Evolutionary conservation across 2,329 filamentous ascomycete genomes (phyloP).

Genomic region (Epichloe brachyelytri): DNA sequence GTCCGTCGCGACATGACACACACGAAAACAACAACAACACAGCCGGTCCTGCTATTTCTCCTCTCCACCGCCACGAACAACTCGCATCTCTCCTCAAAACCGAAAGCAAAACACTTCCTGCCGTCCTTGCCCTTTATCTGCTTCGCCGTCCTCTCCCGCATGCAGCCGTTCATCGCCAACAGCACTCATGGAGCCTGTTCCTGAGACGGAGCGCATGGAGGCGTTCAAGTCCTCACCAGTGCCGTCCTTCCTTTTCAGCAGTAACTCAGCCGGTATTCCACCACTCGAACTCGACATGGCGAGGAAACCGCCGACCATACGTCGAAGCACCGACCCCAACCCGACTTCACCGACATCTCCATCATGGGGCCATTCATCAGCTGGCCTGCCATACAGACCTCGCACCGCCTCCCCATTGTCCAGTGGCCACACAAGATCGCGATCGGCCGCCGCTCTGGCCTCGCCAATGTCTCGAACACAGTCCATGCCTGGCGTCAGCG

Average conservation of each 20-base stretch:
- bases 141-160: not conserved
- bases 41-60: not conserved
- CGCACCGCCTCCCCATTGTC: slow-evolving; percentile 50
- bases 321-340: slow-evolving; percentile 46
- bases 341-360: slow-evolving; percentile 39
- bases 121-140: not conserved
- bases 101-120: not conserved
- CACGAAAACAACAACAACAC: not conserved
- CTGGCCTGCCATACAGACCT: slow-evolving; percentile 42
- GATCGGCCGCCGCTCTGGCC: slow-evolving; percentile 41
- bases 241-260: slow-evolving; percentile 35
- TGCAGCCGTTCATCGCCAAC: not conserved
- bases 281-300: slow-evolving; percentile 29
- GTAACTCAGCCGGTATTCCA: slow-evolving; percentile 17
- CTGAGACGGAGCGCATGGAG: slow-evolving; percentile 56
- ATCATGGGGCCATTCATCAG: slow-evolving; percentile 30
- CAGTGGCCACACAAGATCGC: slow-evolving; percentile 42
- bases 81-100: no score
- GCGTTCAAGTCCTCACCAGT: slow-evolving; percentile 48
- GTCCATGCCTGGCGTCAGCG: slow-evolving; percentile 50
- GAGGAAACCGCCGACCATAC: slow-evolving; percentile 39
- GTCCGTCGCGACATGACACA: not conserved
- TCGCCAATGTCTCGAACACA: slow-evolving; percentile 49
- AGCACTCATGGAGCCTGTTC: slow-evolving; percentile 48
- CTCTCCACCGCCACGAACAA: not conserved